A percentile compares a stretch with the other conserved stretches of the same genome.
Evolutionary conservation across 495 filamentous ascomycete genomes (phyloP).

Genomic region (Penicillium pancosmium): DNA sequence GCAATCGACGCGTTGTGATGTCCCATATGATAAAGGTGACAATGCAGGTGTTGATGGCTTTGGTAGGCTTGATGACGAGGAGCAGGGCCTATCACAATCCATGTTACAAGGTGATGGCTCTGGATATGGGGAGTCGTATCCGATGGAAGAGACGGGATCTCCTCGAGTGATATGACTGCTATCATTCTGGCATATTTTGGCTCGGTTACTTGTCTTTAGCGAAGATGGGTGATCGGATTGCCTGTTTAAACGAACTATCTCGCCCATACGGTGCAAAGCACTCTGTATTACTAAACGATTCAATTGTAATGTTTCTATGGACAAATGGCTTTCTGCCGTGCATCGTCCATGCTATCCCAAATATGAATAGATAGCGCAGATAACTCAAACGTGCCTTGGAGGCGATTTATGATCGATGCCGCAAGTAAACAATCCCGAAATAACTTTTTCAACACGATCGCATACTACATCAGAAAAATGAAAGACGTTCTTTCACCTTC

Average conservation of each 20-base stretch:
- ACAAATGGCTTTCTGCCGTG: too few species aligned
- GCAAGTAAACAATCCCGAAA: too few species aligned
- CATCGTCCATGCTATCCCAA: too few species aligned
- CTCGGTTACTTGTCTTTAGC: not conserved
- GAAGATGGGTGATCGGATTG: not conserved
- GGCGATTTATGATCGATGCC: too few species aligned
- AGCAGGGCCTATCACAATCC: slow-evolving; percentile 31
- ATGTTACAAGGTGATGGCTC: slow-evolving; percentile 18
- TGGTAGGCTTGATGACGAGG: slow-evolving; percentile 53
- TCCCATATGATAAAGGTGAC: slow-evolving; percentile 55
- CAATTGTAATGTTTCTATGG: too few species aligned
- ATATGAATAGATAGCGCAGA: too few species aligned
- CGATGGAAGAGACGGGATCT: slow-evolving; percentile 24
- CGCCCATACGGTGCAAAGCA: too few species aligned
- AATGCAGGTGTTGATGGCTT: slow-evolving; percentile 37
- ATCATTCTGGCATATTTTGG: not conserved
- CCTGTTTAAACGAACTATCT: not conserved
- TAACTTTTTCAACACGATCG: too few species aligned
- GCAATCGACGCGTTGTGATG: slow-evolving; percentile 51
- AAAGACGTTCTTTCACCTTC: too few species aligned
- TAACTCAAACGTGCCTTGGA: too few species aligned
- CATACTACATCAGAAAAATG: too few species aligned
- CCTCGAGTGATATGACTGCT: not conserved
- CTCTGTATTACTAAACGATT: too few species aligned
- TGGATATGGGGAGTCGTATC: slow-evolving; percentile 28